Evolutionary conservation across 2,329 filamentous ascomycete genomes (phyloP).

Genomic region (Sporothrix brunneoviolacea): DNA sequence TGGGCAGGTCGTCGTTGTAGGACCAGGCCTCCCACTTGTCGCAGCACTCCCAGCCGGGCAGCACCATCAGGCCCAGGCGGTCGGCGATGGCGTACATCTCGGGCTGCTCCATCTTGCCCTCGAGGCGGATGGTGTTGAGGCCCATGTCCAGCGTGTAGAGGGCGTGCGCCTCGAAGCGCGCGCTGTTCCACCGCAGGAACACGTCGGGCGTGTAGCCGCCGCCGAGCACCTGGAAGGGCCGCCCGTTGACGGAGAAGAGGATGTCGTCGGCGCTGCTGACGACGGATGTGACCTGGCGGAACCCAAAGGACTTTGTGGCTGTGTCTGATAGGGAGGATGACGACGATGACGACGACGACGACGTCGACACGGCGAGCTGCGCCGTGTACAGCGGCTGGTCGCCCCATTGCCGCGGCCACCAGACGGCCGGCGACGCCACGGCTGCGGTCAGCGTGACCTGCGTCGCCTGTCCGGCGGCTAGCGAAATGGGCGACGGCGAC

Average conservation of each 20-base stretch:
- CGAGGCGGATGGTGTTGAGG: conserved; percentile 56
- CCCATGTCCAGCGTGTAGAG: conserved; percentile 53
- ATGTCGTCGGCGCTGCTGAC: conserved; percentile 49
- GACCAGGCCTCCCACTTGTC: conserved; percentile 61
- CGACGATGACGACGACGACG: conserved; percentile 24
- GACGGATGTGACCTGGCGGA: conserved; percentile 45
- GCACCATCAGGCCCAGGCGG: conserved; percentile 52
- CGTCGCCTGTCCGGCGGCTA: conserved; percentile 13
- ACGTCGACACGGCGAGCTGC: conserved; percentile 22
- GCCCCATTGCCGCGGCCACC: conserved; percentile 59
- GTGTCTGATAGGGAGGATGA: conserved; percentile 22
- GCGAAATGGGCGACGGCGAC: neutral
- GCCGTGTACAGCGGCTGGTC: conserved; percentile 32
- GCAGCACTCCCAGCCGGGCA: conserved; percentile 61
- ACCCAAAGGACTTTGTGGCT: conserved; percentile 38
- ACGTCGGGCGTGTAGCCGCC: conserved; percentile 56
- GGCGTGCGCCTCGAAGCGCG: conserved; percentile 42
- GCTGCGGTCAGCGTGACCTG: conserved; percentile 17
- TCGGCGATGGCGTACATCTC: conserved; percentile 54
- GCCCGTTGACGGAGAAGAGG: conserved; percentile 48
- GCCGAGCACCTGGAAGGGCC: conserved; percentile 54
- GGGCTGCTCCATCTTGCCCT: conserved; percentile 59
- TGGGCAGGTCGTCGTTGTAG: conserved; percentile 48
- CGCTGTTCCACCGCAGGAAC: conserved; percentile 50
- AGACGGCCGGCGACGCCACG: conserved; percentile 31